phyloP scores from a whole-genome alignment of 192 early-diverging fungal genomes.

The Rhizoclosmatium sp. region DNA sequence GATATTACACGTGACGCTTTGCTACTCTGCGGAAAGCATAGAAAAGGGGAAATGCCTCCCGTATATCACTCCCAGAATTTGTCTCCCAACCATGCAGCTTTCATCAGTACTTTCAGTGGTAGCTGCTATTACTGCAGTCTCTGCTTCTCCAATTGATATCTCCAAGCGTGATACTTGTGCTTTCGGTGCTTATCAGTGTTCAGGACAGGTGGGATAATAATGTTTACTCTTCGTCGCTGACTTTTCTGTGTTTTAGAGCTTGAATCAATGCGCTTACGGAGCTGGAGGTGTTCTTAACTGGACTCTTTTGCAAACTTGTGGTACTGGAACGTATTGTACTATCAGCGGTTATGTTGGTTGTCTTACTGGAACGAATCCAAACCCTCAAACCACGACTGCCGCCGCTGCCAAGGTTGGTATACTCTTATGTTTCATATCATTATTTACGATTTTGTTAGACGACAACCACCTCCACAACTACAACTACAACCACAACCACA shows the following conservation, averaged over 20 bases:
- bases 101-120: neutral
- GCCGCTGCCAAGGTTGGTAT: neutral
- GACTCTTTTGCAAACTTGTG: neutral
- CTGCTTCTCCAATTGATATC: neutral
- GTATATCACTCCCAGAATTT: no score
- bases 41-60: no score
- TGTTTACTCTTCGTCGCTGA: neutral
- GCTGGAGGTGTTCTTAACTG: neutral
- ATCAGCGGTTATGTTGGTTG: neutral
- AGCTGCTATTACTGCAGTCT: neutral
- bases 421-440: neutral
- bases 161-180: neutral
- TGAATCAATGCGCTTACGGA: constrained; percentile 11
- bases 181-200: constrained; percentile 10
- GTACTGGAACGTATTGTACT: neutral
- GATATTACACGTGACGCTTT: no score
- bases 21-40: no score
- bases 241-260: neutral
- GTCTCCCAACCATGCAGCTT: neutral
- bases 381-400: neutral
- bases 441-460: no score
- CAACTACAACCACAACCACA: no score
- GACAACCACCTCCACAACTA: no score
- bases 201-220: neutral
- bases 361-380: neutral